Evolutionary conservation across 1,284 basidiomycete genomes (phyloP).

Genomic region (Hemileia vastatrix): DNA sequence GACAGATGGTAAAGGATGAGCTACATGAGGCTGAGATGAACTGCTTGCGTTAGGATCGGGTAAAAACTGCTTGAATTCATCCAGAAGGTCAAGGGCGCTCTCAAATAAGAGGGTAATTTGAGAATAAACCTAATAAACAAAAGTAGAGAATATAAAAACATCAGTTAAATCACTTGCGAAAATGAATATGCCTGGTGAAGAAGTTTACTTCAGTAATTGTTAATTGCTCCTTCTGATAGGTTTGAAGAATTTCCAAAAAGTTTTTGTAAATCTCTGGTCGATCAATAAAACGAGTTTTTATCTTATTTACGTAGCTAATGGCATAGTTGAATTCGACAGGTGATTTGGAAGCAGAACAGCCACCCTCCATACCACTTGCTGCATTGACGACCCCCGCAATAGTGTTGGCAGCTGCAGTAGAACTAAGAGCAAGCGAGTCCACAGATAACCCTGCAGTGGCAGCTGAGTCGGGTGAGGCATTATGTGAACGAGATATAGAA

Average conservation of each 20-base stretch:
- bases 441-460: no score
- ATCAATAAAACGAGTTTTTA: conserved; percentile 22
- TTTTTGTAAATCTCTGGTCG: conserved; percentile 24
- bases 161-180: not conserved
- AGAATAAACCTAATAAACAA: conserved; percentile 13
- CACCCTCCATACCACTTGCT: no score
- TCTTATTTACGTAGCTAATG: conserved; percentile 24
- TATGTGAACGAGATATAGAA: no score
- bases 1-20: not conserved
- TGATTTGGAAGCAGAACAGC: no score
- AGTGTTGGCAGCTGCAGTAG: no score
- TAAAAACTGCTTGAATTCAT: conserved; percentile 23
- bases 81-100: conserved; percentile 12
- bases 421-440: no score
- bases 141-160: not conserved
- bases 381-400: no score
- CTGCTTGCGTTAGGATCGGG: conserved; percentile 13
- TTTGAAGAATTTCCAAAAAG: conserved; percentile 23
- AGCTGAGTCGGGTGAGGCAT: no score
- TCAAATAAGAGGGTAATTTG: conserved; percentile 19
- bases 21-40: conserved; percentile 3
- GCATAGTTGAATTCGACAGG: conserved; percentile 24
- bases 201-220: not conserved
- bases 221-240: conserved; percentile 21
- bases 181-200: not conserved